Evolutionary conservation across 306 rosid species (phyloP).

Genomic region (Leucaena leucocephala): DNA sequence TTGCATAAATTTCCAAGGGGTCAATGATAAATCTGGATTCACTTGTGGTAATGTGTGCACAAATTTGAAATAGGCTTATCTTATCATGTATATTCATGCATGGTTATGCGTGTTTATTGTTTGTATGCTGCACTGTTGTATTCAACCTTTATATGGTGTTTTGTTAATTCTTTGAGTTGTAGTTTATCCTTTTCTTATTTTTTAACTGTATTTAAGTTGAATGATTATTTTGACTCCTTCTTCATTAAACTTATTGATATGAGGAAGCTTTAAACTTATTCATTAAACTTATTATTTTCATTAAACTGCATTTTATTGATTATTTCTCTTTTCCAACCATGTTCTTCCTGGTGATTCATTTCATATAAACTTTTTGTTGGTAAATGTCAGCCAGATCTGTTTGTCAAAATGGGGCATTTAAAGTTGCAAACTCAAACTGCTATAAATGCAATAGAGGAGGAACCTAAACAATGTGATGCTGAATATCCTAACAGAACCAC

Average conservation of each 20-base stretch:
- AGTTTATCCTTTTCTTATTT: conserved; percentile 3
- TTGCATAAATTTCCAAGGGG: background rate
- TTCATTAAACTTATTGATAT: conserved; percentile 2
- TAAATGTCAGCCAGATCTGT: conserved; percentile 31
- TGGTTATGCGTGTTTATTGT: conserved; percentile 27
- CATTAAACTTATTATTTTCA: too few species aligned
- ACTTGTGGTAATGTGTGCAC: background rate
- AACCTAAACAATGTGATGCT: conserved; percentile 57
- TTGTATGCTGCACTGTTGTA: conserved; percentile 7
- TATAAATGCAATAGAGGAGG: conserved; percentile 74
- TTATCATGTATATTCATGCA: background rate
- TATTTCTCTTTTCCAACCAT: conserved; percentile 13
- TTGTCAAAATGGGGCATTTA: conserved; percentile 66
- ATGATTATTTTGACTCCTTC: conserved; percentile 1
- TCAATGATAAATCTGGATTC: background rate
- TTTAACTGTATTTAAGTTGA: conserved; percentile 20
- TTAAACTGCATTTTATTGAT: background rate
- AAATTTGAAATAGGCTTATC: background rate
- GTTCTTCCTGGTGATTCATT: conserved; percentile 14
- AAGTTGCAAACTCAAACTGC: conserved; percentile 63
- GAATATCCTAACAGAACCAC: conserved; percentile 60
- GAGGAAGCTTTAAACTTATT: conserved; percentile 21
- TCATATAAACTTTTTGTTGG: conserved; percentile 27
- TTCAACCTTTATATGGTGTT: conserved; percentile 16
- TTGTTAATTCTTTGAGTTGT: conserved; percentile 1